A percentile compares a stretch with the other conserved stretches of the same genome.
phyloP scores from a whole-genome alignment of 306 rosid species.

The Cucurbita ficifolia region DNA sequence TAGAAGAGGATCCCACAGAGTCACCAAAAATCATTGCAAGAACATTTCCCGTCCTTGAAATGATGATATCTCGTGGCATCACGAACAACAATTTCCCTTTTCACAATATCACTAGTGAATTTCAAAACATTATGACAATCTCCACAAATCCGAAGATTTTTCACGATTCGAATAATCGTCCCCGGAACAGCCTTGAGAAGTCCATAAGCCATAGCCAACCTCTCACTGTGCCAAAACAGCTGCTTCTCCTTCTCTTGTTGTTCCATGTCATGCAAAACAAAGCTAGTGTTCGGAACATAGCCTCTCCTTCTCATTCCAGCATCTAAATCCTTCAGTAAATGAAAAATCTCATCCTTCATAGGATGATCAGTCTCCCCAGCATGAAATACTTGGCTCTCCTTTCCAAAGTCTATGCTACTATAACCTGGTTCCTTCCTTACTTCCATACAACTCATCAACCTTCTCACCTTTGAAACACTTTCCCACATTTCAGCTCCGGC shows the following conservation, averaged over 20 bases:
- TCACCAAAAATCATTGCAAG: conserved; percentile 88
- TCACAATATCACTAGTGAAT: conserved; percentile 42
- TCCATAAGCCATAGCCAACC: conserved; percentile 72
- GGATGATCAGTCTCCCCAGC: conserved; percentile 70
- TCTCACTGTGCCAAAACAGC: conserved; percentile 82
- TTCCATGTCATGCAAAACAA: conserved; percentile 74
- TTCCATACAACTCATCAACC: conserved; percentile 46
- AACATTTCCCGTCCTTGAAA: conserved; percentile 57
- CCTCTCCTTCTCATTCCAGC: conserved; percentile 68
- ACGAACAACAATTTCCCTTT: conserved; percentile 63
- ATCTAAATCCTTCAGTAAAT: conserved; percentile 43
- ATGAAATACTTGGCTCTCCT: conserved; percentile 55
- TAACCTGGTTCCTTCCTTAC: conserved; percentile 73
- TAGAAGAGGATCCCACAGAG: neutral
- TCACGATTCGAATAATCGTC: conserved; percentile 51
- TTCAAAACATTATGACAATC: conserved; percentile 80
- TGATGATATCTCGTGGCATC: conserved; percentile 76
- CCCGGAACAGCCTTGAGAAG: conserved; percentile 60
- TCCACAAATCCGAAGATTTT: conserved; percentile 78
- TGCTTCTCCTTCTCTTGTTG: conserved; percentile 72
- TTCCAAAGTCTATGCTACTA: conserved; percentile 58
- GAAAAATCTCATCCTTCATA: conserved; percentile 46
- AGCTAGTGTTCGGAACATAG: conserved; percentile 68
- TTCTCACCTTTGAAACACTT: conserved; percentile 55
- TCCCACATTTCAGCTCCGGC: conserved; percentile 65